These are phyloP conservation scores for Baudoinia panamericana DNA, from an alignment of 495 filamentous ascomycete species.

Conservation along the genomic window DNA sequence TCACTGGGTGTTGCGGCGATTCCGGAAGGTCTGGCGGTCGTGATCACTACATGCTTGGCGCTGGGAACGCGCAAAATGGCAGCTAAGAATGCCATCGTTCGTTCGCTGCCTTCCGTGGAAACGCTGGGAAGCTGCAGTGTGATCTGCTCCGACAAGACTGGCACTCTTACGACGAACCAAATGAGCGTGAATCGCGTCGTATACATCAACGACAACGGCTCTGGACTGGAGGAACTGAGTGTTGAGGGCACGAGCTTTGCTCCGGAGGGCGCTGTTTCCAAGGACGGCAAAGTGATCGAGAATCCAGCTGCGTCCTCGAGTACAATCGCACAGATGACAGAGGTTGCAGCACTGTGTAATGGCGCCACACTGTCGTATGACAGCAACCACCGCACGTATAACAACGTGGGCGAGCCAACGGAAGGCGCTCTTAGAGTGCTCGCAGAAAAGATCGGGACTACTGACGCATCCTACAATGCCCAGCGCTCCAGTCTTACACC, in stretches of 20 bases:
- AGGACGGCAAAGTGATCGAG: slow-evolving; percentile 51
- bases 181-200: slow-evolving; percentile 97
- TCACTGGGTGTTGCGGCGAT: slow-evolving; percentile 97
- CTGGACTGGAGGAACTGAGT: slow-evolving; percentile 70
- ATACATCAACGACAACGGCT: slow-evolving; percentile 59
- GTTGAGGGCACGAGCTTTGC: slow-evolving; percentile 91
- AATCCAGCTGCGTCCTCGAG: slow-evolving; percentile 63
- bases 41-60: slow-evolving; percentile 93
- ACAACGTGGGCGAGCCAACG: slow-evolving; percentile 87
- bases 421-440: slow-evolving; percentile 86
- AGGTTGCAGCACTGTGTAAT: slow-evolving; percentile 86
- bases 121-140: slow-evolving; percentile 98
- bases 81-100: slow-evolving; percentile 90
- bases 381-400: slow-evolving; percentile 53
- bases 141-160: slow-evolving; percentile 99
- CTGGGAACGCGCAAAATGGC: slow-evolving; percentile 97
- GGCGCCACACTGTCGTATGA: slow-evolving; percentile 76
- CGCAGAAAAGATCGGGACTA: slow-evolving; percentile 85
- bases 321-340: slow-evolving; percentile 66
- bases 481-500: slow-evolving; percentile 35
- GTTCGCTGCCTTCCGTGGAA: slow-evolving; percentile 92
- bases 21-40: slow-evolving; percentile 90
- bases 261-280: slow-evolving; percentile 60
- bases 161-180: slow-evolving; percentile 96
- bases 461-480: slow-evolving; percentile 44